A percentile compares a stretch with the other conserved stretches of the same genome.
phyloP scores from a whole-genome alignment of 257 asterid genomes.

The Leonotis leonurus region DNA sequence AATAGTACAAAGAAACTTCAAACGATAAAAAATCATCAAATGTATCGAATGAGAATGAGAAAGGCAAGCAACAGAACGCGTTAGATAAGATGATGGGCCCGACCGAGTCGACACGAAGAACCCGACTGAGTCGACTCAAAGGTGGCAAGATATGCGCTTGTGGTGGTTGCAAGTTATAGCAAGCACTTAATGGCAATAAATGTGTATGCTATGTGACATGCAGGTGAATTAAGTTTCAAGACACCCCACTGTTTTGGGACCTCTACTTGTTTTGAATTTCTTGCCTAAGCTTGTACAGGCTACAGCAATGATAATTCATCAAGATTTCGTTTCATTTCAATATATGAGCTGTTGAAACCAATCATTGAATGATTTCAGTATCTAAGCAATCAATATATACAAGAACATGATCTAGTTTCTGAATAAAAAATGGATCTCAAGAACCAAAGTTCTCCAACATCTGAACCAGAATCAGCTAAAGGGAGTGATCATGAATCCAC shows the following conservation, averaged over 20 bases:
- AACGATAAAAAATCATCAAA: too few relatives aligned
- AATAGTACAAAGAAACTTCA: too few relatives aligned
- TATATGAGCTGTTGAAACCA: constrained; percentile 18
- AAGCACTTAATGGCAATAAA: constrained; percentile 19
- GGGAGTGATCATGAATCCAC: not conserved
- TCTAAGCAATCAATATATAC: constrained; percentile 10
- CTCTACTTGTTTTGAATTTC: not conserved
- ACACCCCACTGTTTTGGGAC: constrained; percentile 7
- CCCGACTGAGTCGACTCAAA: too few relatives aligned
- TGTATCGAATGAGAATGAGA: too few relatives aligned
- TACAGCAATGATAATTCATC: not conserved
- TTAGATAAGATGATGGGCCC: too few relatives aligned
- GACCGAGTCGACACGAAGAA: too few relatives aligned
- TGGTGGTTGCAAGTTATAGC: not conserved
- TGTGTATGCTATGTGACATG: constrained; percentile 2
- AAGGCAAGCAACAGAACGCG: too few relatives aligned
- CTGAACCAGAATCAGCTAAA: not conserved
- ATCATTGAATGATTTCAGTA: constrained; percentile 7
- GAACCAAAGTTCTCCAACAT: constrained; percentile 9
- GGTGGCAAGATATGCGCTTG: too few relatives aligned
- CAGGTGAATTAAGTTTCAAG: not conserved
- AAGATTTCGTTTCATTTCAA: constrained; percentile 9
- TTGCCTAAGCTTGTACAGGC: not conserved
- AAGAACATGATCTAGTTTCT: not conserved
- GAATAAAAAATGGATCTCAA: constrained; percentile 16